These are phyloP conservation scores for Lepiota subincarnata DNA, from an alignment of 768 basidiomycete species.

Conservation along the genomic window DNA sequence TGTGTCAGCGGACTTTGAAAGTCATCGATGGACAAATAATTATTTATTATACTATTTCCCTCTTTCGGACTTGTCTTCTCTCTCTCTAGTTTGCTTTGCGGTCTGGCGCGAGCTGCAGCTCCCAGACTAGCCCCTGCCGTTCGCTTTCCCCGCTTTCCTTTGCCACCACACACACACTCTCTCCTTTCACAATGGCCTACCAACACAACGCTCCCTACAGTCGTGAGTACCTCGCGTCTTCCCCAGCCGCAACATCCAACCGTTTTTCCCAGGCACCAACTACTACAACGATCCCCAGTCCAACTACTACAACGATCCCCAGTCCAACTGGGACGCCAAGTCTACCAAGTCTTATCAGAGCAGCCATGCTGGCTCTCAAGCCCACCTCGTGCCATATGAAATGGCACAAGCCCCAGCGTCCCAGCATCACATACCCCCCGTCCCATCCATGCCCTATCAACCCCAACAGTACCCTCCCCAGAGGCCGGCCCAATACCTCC, in stretches of 20 bases:
- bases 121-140: constrained; percentile 6
- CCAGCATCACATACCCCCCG: constrained; percentile 35
- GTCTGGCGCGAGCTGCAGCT: constrained; percentile 8
- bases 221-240: constrained; percentile 11
- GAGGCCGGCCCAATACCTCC: constrained; percentile 44
- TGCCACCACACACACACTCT: constrained; percentile 2
- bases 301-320: constrained; percentile 44
- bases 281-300: constrained; percentile 34
- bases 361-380: constrained; percentile 65
- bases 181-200: constrained; percentile 44
- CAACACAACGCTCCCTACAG: constrained; percentile 22
- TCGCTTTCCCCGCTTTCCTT: constrained; percentile 8
- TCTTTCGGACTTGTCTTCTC: too few relatives aligned
- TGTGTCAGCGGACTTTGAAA: constrained; percentile 52
- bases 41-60: background rate
- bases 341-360: constrained; percentile 63
- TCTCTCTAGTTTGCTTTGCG: background rate
- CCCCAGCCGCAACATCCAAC: constrained; percentile 19
- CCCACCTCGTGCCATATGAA: constrained; percentile 65
- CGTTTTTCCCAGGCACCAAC: constrained; percentile 22
- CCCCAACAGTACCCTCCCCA: constrained; percentile 60
- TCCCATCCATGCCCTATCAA: constrained; percentile 52
- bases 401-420: constrained; percentile 43
- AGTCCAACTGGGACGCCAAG: constrained; percentile 45
- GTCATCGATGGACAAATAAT: constrained; percentile 23